phyloP scores from a whole-genome alignment of 2,329 filamentous ascomycete genomes.

The Aspergillus melleus region DNA sequence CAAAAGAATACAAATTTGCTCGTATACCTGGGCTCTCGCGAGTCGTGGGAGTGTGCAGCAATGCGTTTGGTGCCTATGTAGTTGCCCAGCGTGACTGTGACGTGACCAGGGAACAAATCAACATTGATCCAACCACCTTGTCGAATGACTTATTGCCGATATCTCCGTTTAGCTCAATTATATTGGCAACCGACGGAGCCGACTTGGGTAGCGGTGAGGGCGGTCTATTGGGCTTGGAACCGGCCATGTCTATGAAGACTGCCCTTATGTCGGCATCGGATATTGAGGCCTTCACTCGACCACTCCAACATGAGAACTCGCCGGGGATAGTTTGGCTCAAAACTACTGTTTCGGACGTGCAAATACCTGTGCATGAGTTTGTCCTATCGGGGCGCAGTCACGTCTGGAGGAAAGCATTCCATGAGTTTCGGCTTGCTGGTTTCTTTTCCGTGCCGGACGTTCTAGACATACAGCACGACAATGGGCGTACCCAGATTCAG shows the following conservation, averaged over 20 bases:
- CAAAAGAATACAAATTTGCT: conserved; percentile 94
- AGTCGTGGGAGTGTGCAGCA: conserved; percentile 80
- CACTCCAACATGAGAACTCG: conserved; percentile 24
- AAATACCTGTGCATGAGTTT: conserved; percentile 81
- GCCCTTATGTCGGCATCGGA: conserved; percentile 46
- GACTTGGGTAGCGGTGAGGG: conserved; percentile 39
- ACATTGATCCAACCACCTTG: conserved; percentile 65
- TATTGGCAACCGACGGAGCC: conserved; percentile 43
- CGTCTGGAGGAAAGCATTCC: conserved; percentile 63
- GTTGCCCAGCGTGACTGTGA: conserved; percentile 82
- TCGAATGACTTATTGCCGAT: conserved; percentile 73
- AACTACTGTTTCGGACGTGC: conserved; percentile 65
- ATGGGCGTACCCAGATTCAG: conserved; percentile 59
- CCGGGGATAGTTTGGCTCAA: conserved; percentile 42
- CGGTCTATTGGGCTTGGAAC: conserved; percentile 26
- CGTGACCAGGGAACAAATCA: conserved; percentile 71
- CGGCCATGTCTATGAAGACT: conserved; percentile 36
- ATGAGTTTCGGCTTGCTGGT: conserved; percentile 57
- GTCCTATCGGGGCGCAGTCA: conserved; percentile 73
- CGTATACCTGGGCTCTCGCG: conserved; percentile 85
- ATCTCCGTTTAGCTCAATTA: conserved; percentile 65
- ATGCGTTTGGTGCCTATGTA: conserved; percentile 84
- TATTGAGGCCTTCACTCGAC: conserved; percentile 43
- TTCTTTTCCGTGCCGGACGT: conserved; percentile 61
- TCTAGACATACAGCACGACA: conserved; percentile 56